Conservation (phyloP, 2,329 filamentous ascomycete species). For the Microsporum audouinii region DNA sequence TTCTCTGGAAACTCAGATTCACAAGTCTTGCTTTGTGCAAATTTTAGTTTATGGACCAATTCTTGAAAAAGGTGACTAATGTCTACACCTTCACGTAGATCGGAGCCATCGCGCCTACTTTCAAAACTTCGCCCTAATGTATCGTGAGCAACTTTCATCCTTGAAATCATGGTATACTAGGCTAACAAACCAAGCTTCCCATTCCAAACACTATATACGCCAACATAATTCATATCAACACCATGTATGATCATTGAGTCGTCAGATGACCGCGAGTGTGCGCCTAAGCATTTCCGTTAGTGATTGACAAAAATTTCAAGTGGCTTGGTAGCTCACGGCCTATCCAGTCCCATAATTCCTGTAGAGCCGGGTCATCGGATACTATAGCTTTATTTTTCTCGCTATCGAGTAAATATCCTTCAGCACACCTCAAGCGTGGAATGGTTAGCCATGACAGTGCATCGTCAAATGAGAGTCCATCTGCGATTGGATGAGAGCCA, state of each 20-base stretch:
- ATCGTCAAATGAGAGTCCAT: constrained; percentile 27
- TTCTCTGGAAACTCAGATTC: constrained; percentile 44
- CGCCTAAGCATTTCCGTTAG: constrained; percentile 21
- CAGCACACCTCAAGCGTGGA: constrained; percentile 40
- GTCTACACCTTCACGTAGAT: constrained; percentile 18
- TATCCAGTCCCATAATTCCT: constrained; percentile 49
- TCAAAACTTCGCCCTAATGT: constrained; percentile 25
- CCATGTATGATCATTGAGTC: constrained; percentile 45
- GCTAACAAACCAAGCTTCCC: constrained; percentile 39
- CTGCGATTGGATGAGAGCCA: constrained; percentile 23
- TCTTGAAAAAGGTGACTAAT: constrained; percentile 36
- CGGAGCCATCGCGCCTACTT: constrained; percentile 22
- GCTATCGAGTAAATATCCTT: constrained; percentile 45
- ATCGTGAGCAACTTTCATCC: constrained; percentile 9
- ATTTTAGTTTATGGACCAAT: constrained; percentile 40
- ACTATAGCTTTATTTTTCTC: constrained; percentile 45
- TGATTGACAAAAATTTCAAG: neutral
- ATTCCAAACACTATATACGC: constrained; percentile 48
- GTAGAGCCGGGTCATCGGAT: constrained; percentile 44
- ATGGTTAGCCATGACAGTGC: constrained; percentile 33
- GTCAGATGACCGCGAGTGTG: constrained; percentile 30
- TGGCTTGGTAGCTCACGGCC: constrained; percentile 32
- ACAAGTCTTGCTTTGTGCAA: constrained; percentile 42
- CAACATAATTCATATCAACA: constrained; percentile 51
- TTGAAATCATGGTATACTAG: neutral